Evolutionary conservation across 208 protist species (phyloP).

Genomic region (Trypanosoma congolense): DNA sequence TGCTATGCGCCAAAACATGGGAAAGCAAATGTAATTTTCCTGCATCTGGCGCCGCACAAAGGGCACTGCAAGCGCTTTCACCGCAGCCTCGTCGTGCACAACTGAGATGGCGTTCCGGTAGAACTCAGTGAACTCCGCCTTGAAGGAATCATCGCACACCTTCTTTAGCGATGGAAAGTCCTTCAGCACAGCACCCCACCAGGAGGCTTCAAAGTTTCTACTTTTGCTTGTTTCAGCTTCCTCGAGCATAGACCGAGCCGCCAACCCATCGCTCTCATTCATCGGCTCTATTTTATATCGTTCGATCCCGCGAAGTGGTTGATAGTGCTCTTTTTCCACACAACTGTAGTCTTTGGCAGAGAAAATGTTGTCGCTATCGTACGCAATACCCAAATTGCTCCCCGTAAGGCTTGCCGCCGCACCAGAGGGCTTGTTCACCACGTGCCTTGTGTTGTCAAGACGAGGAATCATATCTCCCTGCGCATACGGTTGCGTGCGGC

Average conservation of each 20-base stretch:
- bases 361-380: slow-evolving; percentile 77
- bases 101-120: slow-evolving; percentile 61
- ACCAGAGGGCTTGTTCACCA: slow-evolving; percentile 46
- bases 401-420: slow-evolving; percentile 68
- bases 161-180: slow-evolving; percentile 77
- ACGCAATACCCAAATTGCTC: slow-evolving; percentile 64
- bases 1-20: slow-evolving; percentile 82
- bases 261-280: slow-evolving; percentile 30
- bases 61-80: slow-evolving; percentile 46
- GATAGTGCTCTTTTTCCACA: slow-evolving; percentile 73
- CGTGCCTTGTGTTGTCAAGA: slow-evolving; percentile 62
- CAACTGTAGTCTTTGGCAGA: slow-evolving; percentile 48
- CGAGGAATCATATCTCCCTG: slow-evolving; percentile 79
- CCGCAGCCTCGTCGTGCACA: slow-evolving; percentile 65
- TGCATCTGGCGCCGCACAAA: slow-evolving; percentile 79
- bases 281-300: slow-evolving; percentile 63
- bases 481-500: slow-evolving; percentile 79
- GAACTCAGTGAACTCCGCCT: slow-evolving; percentile 58
- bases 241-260: slow-evolving; percentile 45
- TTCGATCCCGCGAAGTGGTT: slow-evolving; percentile 54
- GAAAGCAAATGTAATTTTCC: slow-evolving; percentile 72
- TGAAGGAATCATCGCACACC: slow-evolving; percentile 56
- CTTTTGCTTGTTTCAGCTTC: slow-evolving; percentile 32
- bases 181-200: slow-evolving; percentile 71
- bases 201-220: slow-evolving; percentile 43